Evolutionary conservation across 2,329 filamentous ascomycete genomes (phyloP).

Genomic region (Pyrenochaeta sp.): DNA sequence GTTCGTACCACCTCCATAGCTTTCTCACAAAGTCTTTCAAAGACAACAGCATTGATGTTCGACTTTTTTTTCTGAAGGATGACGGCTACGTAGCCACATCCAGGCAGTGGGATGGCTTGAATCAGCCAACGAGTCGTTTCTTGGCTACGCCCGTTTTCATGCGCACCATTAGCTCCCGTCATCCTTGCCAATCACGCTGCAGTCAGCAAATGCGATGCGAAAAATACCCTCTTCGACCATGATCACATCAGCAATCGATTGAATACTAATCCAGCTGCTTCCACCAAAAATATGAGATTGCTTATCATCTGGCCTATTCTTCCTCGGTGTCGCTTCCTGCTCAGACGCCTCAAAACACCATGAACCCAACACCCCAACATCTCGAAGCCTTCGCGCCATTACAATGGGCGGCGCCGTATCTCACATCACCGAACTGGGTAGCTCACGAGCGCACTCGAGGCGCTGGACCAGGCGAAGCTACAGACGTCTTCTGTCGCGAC

Average conservation of each 20-base stretch:
- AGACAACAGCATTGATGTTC: too few relatives aligned
- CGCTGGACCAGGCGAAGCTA: slow-evolving; percentile 6
- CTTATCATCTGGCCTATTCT: neutral
- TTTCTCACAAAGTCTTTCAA: too few relatives aligned
- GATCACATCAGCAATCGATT: neutral
- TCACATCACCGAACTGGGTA: slow-evolving; percentile 30
- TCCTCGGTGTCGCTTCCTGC: neutral
- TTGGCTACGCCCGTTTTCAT: too few relatives aligned
- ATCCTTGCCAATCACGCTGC: neutral
- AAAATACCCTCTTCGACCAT: neutral
- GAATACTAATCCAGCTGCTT: neutral
- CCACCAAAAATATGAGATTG: neutral
- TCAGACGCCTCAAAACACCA: slow-evolving; percentile 1
- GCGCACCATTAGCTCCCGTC: too few relatives aligned
- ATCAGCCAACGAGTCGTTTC: too few relatives aligned
- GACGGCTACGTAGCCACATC: too few relatives aligned
- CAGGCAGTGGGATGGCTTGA: too few relatives aligned
- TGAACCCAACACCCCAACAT: slow-evolving; percentile 14
- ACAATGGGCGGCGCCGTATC: slow-evolving; percentile 30
- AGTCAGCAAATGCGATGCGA: neutral
- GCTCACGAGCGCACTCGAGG: slow-evolving; percentile 22
- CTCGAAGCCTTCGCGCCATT: slow-evolving; percentile 31
- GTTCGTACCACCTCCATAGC: too few relatives aligned
- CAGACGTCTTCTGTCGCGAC: slow-evolving; percentile 24
- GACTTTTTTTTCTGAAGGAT: too few relatives aligned